Base-by-base conservation (phyloP, 768 basidiomycete genomes). In the Tricholoma flavovirens region DNA sequence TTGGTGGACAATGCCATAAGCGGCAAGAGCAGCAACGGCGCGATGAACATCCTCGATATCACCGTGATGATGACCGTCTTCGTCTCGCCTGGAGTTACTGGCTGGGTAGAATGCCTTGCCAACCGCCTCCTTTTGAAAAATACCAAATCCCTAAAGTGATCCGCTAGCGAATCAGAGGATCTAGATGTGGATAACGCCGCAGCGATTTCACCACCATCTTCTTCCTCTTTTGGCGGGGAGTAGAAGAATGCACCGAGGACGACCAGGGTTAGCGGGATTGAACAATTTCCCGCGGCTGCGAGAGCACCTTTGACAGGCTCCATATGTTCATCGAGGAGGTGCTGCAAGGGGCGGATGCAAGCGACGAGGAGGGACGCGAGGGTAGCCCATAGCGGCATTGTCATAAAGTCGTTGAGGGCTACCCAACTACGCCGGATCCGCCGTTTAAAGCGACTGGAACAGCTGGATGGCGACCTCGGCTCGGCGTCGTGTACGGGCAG, bases 201-300 rank as follows among this genome's bases (percentile, higher is more conserved):
- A 60, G 40, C 14, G 8, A 26, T n/a, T 6, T n/a, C 24, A 26
- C 51, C 10, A 22, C 22, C 6, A 9, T 24, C 36, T 30, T 15
- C 52, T 26, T 57, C n/a, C n/a, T n/a, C 48, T 51, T 52, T 38
- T 32, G 72, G 71, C 5, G 77, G 73, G 0, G 73, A 74, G 67
- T 84, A 88, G 72, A 96, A 96, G 75, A 95, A 98, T 12, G 90
- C 93, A 10, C 95, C 95, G 42, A 98, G 84, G 5, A 97, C 93
- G 55, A 98, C 79, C 22, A 97, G 75, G 2, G 95, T 98, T 24
- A 98, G 66, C 0, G 95, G 96, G 58, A 98, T 87, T 9, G 87
- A 86, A 58, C 90, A 92, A 57, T 78, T 83, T 1, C 93, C 90
- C 1, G 87, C 84, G 11, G 75, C 72, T 1, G 73, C 76, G 49